These are phyloP conservation scores for Pleurotus giganteus DNA, from an alignment of 768 basidiomycete species.

Conservation along the genomic window DNA sequence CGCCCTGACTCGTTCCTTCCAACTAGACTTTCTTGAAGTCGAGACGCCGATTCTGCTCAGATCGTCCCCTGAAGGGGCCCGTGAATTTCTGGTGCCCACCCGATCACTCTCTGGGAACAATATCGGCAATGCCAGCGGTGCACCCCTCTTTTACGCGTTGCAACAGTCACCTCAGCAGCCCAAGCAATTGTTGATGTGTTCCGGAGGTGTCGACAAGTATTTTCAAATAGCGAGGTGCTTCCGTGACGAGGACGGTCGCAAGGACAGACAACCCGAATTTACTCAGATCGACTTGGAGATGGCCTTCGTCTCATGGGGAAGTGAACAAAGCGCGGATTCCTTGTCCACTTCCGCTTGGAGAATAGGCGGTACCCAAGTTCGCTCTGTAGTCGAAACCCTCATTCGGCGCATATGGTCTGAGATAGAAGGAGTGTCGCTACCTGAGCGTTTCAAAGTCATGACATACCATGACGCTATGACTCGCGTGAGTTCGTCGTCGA, in stretches of 20 bases:
- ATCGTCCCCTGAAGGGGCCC: conserved; percentile 91
- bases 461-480: conserved; percentile 91
- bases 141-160: conserved; percentile 77
- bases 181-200: conserved; percentile 89
- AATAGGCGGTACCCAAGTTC: conserved; percentile 84
- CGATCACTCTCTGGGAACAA: conserved; percentile 40
- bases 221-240: conserved; percentile 95
- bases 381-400: conserved; percentile 73
- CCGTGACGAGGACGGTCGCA: conserved; percentile 92
- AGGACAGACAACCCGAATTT: conserved; percentile 95
- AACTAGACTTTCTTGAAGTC: conserved; percentile 83
- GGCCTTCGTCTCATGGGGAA: conserved; percentile 89
- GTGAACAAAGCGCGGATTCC: conserved; percentile 17
- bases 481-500: conserved; percentile 48
- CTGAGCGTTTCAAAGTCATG: conserved; percentile 72
- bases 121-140: conserved; percentile 16
- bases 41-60: conserved; percentile 91
- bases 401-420: conserved; percentile 75
- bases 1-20: conserved; percentile 13
- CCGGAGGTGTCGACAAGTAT: conserved; percentile 86
- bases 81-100: conserved; percentile 89
- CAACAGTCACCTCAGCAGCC: conserved; percentile 96
- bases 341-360: conserved; percentile 49
- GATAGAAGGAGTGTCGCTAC: conserved; percentile 60
- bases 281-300: conserved; percentile 97